Evolutionary conservation across 2,329 filamentous ascomycete species (phyloP).

Genomic region (Stagonosporopsis vannaccii): DNA sequence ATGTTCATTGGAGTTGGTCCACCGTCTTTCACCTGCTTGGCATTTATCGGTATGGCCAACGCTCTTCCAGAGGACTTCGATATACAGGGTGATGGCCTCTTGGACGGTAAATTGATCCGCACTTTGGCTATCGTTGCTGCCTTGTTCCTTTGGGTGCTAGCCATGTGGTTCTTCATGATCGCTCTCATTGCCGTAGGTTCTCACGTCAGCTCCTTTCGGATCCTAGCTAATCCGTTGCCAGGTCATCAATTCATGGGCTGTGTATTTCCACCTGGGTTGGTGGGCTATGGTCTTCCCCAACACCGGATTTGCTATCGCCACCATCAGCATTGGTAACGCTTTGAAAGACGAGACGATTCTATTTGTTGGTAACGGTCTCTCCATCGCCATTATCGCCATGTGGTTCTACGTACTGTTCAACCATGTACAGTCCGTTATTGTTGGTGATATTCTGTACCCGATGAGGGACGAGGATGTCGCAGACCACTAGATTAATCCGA

Average conservation of each 20-base stretch:
- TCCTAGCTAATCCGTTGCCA: constrained; percentile 33
- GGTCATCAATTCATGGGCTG: constrained; percentile 43
- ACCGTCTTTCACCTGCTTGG: constrained; percentile 73
- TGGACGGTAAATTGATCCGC: constrained; percentile 54
- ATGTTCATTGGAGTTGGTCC: constrained; percentile 82
- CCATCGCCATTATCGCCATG: constrained; percentile 59
- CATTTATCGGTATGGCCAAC: constrained; percentile 72
- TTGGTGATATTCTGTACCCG: constrained; percentile 63
- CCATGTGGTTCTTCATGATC: constrained; percentile 64
- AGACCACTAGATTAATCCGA: constrained; percentile 32
- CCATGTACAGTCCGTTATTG: constrained; percentile 60
- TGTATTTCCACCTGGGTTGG: constrained; percentile 69
- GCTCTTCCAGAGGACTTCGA: constrained; percentile 57
- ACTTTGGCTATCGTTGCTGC: constrained; percentile 58
- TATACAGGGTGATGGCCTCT: constrained; percentile 55
- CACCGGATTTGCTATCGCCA: constrained; percentile 54
- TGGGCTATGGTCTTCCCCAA: constrained; percentile 64
- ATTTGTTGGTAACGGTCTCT: constrained; percentile 57
- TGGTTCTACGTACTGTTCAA: constrained; percentile 63
- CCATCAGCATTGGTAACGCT: constrained; percentile 49
- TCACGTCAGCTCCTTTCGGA: too few relatives aligned
- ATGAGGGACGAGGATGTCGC: constrained; percentile 66
- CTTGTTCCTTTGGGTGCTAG: constrained; percentile 71
- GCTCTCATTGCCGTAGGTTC: constrained; percentile 48
- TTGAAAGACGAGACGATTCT: constrained; percentile 46